These are phyloP conservation scores for Vitis rupestris DNA, from an alignment of 164 flowering plant genomes.

Conservation along the genomic window DNA sequence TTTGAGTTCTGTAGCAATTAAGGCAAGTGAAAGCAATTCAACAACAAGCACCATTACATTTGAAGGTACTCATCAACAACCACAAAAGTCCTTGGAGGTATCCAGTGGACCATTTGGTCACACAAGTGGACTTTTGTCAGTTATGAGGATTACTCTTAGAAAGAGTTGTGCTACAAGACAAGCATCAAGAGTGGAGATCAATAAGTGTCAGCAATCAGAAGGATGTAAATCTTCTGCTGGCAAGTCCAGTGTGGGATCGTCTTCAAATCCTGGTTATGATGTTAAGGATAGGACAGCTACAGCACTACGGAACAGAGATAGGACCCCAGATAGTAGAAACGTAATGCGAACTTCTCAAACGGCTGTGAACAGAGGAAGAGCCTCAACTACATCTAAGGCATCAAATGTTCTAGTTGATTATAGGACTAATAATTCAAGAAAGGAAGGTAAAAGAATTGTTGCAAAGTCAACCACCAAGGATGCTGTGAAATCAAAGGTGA, in stretches of 20 bases:
- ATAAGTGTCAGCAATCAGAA: conserved; percentile 25
- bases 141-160: conserved; percentile 41
- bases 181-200: conserved; percentile 50
- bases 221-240: conserved; percentile 43
- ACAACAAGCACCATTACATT: conserved; percentile 28
- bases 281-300: conserved; percentile 6
- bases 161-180: conserved; percentile 54
- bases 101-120: conserved; percentile 31
- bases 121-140: conserved; percentile 35
- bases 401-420: conserved; percentile 9
- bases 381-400: conserved; percentile 17
- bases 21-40: conserved; percentile 21
- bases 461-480: conserved; percentile 19
- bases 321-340: conserved; percentile 33
- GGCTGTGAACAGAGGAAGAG: conserved; percentile 18
- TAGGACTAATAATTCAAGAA: conserved; percentile 10
- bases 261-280: conserved; percentile 27
- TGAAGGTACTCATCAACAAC: conserved; percentile 26
- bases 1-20: conserved; percentile 18
- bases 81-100: conserved; percentile 22
- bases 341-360: conserved; percentile 15
- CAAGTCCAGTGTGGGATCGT: conserved; percentile 65
- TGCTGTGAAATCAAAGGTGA: conserved; percentile 46
- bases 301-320: conserved; percentile 12
- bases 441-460: conserved; percentile 5